These are phyloP conservation scores for Chaetomium cochliodes DNA, from an alignment of 495 filamentous ascomycete species.

Conservation along the genomic window DNA sequence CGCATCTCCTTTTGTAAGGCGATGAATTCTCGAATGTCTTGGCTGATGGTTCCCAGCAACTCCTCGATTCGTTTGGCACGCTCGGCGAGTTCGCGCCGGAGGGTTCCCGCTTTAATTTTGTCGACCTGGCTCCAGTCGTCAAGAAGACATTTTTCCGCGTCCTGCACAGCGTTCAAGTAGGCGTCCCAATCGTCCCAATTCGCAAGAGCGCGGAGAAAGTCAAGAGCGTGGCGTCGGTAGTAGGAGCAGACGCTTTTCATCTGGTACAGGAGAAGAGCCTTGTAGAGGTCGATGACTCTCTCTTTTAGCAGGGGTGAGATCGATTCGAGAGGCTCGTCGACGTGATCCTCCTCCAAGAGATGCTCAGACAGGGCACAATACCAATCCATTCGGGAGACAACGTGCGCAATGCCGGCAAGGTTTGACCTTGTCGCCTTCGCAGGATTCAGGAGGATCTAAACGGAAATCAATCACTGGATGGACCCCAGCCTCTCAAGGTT, in stretches of 20 bases:
- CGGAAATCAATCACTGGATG: constrained; percentile 7
- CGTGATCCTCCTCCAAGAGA: constrained; percentile 24
- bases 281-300: constrained; percentile 18
- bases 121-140: not conserved
- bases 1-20: not conserved
- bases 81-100: not conserved
- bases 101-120: not conserved
- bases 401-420: constrained; percentile 32
- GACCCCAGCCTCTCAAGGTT: constrained; percentile 2
- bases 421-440: constrained; percentile 33
- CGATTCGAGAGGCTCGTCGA: constrained; percentile 8
- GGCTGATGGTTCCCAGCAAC: not conserved
- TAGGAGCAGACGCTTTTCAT: constrained; percentile 17
- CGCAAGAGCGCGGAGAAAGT: constrained; percentile 27
- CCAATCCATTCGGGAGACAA: constrained; percentile 39
- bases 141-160: constrained; percentile 4
- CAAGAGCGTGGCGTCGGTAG: constrained; percentile 30
- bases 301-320: constrained; percentile 23
- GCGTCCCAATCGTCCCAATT: constrained; percentile 31
- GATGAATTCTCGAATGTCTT: not conserved
- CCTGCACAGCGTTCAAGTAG: constrained; percentile 26
- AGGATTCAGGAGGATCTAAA: constrained; percentile 32
- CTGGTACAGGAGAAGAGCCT: constrained; percentile 10
- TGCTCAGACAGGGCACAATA: constrained; percentile 34
- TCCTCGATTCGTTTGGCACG: not conserved